A percentile compares a stretch with the other conserved stretches of the same genome.
These are phyloP conservation scores for Chaetoceros tenuissimus DNA, from an alignment of 108 stramenopile genomes.

Conservation along the genomic window DNA sequence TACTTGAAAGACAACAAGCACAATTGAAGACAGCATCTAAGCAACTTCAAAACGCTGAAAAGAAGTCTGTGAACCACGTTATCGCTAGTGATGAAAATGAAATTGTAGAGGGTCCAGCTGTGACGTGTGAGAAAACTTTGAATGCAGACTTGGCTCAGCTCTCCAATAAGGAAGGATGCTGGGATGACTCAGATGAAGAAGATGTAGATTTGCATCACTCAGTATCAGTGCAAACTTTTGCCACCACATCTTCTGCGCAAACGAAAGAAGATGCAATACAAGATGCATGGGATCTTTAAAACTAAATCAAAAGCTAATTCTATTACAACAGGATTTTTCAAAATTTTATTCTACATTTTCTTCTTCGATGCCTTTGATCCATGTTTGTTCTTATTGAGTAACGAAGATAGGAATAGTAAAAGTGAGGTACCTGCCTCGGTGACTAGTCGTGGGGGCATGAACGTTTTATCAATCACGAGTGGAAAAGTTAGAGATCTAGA, in stretches of 20 bases:
- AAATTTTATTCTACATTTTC: too few species aligned
- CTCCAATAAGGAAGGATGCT: conserved; percentile 75
- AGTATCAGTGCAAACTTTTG: conserved; percentile 38
- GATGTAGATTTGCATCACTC: conserved; percentile 32
- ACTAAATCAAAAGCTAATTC: too few species aligned
- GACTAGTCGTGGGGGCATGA: neutral
- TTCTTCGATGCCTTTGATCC: too few species aligned
- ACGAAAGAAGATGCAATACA: conserved; percentile 6
- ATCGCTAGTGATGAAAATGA: conserved; percentile 62
- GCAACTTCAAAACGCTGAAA: conserved; percentile 70
- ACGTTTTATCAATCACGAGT: neutral
- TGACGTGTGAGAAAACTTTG: conserved; percentile 31
- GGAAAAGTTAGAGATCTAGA: neutral
- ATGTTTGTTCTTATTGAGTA: too few species aligned
- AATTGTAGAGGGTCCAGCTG: conserved; percentile 27
- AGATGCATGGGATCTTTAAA: conserved; percentile 4
- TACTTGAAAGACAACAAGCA: conserved; percentile 80
- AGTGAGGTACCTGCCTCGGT: too few species aligned
- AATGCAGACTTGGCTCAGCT: conserved; percentile 70
- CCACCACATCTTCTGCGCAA: conserved; percentile 32
- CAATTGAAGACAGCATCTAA: conserved; percentile 74
- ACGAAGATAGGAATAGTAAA: too few species aligned
- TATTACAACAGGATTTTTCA: too few species aligned
- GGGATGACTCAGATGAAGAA: conserved; percentile 84
- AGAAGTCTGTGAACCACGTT: conserved; percentile 80